These are phyloP conservation scores for Pelargonium australe DNA, from an alignment of 441 rosid genomes.

Conservation along the genomic window DNA sequence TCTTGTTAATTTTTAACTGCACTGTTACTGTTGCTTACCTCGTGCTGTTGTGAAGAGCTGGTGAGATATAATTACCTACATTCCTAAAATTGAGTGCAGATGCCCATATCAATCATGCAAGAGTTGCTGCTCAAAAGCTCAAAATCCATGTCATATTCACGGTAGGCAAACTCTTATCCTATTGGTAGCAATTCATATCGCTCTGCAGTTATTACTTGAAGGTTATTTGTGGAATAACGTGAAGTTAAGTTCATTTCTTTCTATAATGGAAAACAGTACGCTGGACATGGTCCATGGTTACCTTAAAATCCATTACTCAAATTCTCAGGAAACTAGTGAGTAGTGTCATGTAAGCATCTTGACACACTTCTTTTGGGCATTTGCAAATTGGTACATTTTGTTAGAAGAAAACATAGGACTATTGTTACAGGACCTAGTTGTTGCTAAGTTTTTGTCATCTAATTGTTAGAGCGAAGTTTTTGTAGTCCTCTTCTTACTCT, in stretches of 20 bases:
- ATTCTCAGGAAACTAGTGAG: background rate
- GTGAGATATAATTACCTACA: background rate
- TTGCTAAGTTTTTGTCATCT: too few relatives aligned
- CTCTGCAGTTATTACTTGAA: background rate
- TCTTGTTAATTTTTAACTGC: too few relatives aligned
- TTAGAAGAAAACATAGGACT: too few relatives aligned
- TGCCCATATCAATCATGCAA: slow-evolving; percentile 93
- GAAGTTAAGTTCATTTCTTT: background rate
- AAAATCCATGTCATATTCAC: slow-evolving; percentile 87
- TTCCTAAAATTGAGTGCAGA: slow-evolving; percentile 38
- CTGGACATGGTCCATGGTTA: background rate
- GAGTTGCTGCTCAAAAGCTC: slow-evolving; percentile 86
- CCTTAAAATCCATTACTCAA: background rate
- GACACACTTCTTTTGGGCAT: background rate
- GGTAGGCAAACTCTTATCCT: slow-evolving; percentile 34
- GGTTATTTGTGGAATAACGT: background rate
- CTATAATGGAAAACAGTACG: too few relatives aligned
- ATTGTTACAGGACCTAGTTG: too few relatives aligned
- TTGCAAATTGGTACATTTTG: too few relatives aligned
- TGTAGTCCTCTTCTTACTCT: background rate
- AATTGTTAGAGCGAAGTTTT: too few relatives aligned
- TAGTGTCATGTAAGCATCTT: background rate
- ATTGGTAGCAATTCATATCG: background rate
- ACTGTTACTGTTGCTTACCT: too few relatives aligned
- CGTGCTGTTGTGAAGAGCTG: too few relatives aligned